phyloP scores from a whole-genome alignment of 2,329 filamentous ascomycete species.

The Pyrenophora tritici-repentis region DNA sequence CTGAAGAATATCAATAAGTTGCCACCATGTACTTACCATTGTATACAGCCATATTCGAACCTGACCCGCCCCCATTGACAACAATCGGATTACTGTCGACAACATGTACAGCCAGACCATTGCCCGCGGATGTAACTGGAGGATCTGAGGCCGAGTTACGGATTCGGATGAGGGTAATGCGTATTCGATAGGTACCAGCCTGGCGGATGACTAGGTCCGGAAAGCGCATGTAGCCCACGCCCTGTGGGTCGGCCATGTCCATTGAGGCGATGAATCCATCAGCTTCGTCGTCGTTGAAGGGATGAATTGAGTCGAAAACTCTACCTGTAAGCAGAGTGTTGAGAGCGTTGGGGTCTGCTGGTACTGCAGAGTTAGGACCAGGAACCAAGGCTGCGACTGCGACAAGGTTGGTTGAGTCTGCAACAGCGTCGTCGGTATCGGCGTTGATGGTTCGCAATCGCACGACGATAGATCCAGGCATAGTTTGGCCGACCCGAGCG shows the following conservation, averaged over 20 bases:
- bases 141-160: conserved; percentile 34
- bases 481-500: conserved; percentile 38
- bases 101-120: conserved; percentile 37
- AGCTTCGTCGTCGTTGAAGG: conserved; percentile 45
- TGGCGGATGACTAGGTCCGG: conserved; percentile 44
- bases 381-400: conserved; percentile 42
- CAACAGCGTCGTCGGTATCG: conserved; percentile 39
- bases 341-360: conserved; percentile 37
- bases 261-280: conserved; percentile 44
- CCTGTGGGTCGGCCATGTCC: conserved; percentile 42
- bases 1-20: conserved; percentile 34
- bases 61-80: conserved; percentile 32
- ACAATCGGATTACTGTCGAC: conserved; percentile 44
- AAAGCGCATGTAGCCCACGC: conserved; percentile 47
- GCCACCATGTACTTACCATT: conserved; percentile 44
- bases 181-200: conserved; percentile 45
- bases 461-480: conserved; percentile 42
- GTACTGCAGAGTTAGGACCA: conserved; percentile 32
- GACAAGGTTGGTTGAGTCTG: conserved; percentile 41
- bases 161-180: conserved; percentile 45
- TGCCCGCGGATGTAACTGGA: conserved; percentile 29
- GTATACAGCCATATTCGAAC: conserved; percentile 24
- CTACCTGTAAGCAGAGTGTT: conserved; percentile 39
- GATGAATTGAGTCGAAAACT: conserved; percentile 43
- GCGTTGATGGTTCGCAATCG: conserved; percentile 40